Evolutionary conservation across 305 asterid species (phyloP), one percentile per base, ranked within the genome.

Genomic region (Fraxinus sp.): DNA sequence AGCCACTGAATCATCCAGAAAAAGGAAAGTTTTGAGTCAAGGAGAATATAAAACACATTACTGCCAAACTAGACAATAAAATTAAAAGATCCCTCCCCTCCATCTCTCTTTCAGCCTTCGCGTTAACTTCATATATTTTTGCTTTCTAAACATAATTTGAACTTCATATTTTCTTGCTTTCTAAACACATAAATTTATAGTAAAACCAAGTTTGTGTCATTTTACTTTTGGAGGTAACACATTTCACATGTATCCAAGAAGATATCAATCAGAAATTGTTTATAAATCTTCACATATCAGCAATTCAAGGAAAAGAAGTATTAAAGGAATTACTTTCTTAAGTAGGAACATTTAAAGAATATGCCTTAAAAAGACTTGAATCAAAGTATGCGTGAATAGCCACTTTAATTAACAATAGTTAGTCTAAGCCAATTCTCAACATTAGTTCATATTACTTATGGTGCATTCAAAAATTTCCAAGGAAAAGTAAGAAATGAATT

Each of bases 1-100:
- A 79, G 94, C 92, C 80, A 87, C 96, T 92, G 94, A 70, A 84
- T 52, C 18, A 52, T 64, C 66, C 66, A 80, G 16, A n/a, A 66
- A 52, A 83, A 79, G 3, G 35, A 41, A 74, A 24, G 18, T 28
- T 64, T 30, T 30, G 9, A 68, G 41, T 28, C 9, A 14, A 79
- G 18, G 22, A 33, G 20, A 74, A 79, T 33, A 64, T n/a, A 3
- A 52, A 77, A 8, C 2, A 20, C 33, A 73, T 3, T 52, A 33
- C 37, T 24, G 28, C 84, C 11, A 33, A 28, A 30, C 82, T 0
- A 57, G 39, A 49, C 37, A 83, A 16, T 26, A 33, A n/a, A 57
- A 76, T 5, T 33, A 79, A 10, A 64, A 30, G 79, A 73, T 18
- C 49, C 28, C 64, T 77, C 68, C 20, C 71, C n/a, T 57, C 64